Evolutionary conservation across 768 basidiomycete species (phyloP), one percentile per base, ranked within the genome.

Genomic region (Plicaturopsis crispa): DNA sequence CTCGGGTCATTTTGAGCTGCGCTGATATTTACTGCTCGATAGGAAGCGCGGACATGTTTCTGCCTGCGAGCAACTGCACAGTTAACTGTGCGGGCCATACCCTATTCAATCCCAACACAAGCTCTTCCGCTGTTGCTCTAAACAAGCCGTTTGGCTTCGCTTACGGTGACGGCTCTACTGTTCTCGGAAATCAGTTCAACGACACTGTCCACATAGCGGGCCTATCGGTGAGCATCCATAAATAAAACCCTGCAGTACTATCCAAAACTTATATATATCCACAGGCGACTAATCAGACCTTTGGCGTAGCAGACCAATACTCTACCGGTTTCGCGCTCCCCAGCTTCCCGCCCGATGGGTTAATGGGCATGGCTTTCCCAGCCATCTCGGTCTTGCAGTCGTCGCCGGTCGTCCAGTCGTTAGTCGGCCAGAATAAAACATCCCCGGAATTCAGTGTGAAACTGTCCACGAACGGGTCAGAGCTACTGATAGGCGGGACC

Each of bases 31-130:
- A n/a, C n/a, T n/a, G n/a, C 16, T 38, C 22, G 49, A 2, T 38
- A 63, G 67, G 74, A 19, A 73, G 70, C 31, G 57, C 65, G 32
- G 75, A 78, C 52, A 51, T 73, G 6, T 60, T 77, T 48, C 57
- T 72, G 19, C 67, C 70, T 30, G 65, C 61, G 8, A 38, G 51
- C 0, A 43, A 46, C 13, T 71, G 70, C 47, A 43, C 41, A 14
- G 47, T 43, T 3, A 59, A 51, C 23, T 72, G 70, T 46, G 48
- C 55, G 7, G 59, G 61, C 4, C 69, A 71, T 38, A 54, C 50
- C 13, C 20, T 52, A 6, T 73, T 65, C 48, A 43, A 67, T 44
- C 56, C 68, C 4, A 18, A 44, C 31, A 42, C 47, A 5, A 69
- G 67, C 40, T 56, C 63, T 1, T 66, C 71, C 4, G 57, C 72